Percentiles rank a stretch among this genome's conserved stretches.
phyloP scores from a whole-genome alignment of 1,284 basidiomycete genomes.

The Fistulinella staudtii region DNA sequence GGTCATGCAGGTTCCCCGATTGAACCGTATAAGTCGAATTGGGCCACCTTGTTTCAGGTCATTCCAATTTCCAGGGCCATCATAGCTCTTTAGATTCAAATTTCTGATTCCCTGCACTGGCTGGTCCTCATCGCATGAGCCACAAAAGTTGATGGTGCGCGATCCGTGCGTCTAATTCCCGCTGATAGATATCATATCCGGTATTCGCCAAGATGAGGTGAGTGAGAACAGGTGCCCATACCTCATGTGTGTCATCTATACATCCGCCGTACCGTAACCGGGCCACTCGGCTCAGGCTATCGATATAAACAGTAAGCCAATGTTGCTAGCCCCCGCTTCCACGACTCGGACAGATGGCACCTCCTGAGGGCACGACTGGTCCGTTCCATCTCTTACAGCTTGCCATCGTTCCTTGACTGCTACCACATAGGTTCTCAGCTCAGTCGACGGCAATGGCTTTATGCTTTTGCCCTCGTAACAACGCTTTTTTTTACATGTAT shows the following conservation, averaged over 20 bases:
- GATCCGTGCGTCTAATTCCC: too few relatives aligned
- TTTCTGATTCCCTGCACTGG: too few relatives aligned
- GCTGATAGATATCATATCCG: too few relatives aligned
- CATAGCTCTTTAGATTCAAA: too few relatives aligned
- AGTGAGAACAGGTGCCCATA: not conserved
- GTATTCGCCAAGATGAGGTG: not conserved
- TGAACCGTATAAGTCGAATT: too few relatives aligned
- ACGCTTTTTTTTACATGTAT: constrained; percentile 79
- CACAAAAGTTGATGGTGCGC: too few relatives aligned
- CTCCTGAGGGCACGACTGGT: constrained; percentile 38
- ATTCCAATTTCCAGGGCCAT: too few relatives aligned
- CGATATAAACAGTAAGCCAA: constrained; percentile 18
- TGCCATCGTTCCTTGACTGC: not conserved
- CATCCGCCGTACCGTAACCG: constrained; percentile 7
- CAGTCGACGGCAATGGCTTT: constrained; percentile 44
- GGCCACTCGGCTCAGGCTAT: not conserved
- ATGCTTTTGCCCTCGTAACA: constrained; percentile 70
- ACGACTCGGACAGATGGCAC: constrained; percentile 21
- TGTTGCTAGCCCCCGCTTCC: not conserved
- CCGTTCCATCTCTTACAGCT: constrained; percentile 8
- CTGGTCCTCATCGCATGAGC: too few relatives aligned
- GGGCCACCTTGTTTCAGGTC: too few relatives aligned
- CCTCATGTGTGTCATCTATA: constrained; percentile 1
- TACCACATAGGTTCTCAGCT: constrained; percentile 43
- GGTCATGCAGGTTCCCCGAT: too few relatives aligned